A percentile compares a stretch with the other conserved stretches of the same genome.
These are phyloP conservation scores for Dipodascus albidus DNA, from an alignment of 805 yeast species.

Conservation along the genomic window DNA sequence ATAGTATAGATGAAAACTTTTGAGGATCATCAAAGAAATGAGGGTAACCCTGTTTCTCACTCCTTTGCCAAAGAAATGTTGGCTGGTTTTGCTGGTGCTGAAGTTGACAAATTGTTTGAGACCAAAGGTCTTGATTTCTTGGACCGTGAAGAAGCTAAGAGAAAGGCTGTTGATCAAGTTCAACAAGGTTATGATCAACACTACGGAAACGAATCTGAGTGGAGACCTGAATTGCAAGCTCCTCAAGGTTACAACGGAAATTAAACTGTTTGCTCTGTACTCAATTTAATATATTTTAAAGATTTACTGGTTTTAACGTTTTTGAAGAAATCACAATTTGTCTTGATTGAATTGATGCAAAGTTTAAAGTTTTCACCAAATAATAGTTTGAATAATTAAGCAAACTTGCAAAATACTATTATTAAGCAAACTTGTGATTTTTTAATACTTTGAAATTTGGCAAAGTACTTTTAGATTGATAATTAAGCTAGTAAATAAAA, in stretches of 20 bases:
- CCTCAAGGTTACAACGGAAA: neutral
- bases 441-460: too few relatives aligned
- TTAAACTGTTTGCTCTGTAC: neutral
- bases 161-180: slow-evolving; percentile 13
- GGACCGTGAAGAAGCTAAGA: slow-evolving; percentile 15
- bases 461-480: too few relatives aligned
- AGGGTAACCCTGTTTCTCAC: slow-evolving; percentile 17
- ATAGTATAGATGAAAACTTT: slow-evolving; percentile 10
- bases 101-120: slow-evolving; percentile 19
- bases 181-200: slow-evolving; percentile 15
- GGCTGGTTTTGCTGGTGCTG: slow-evolving; percentile 20
- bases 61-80: slow-evolving; percentile 17
- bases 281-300: too few relatives aligned
- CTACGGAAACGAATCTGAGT: slow-evolving; percentile 13
- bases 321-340: too few relatives aligned
- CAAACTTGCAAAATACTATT: too few relatives aligned
- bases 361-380: too few relatives aligned
- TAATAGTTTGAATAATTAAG: too few relatives aligned
- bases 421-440: too few relatives aligned
- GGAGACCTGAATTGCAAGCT: slow-evolving; percentile 10
- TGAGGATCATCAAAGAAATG: slow-evolving; percentile 17
- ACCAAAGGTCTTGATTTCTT: slow-evolving; percentile 17
- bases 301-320: too few relatives aligned
- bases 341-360: too few relatives aligned
- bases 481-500: too few relatives aligned